Base-by-base conservation (phyloP, 352 stramenopile genomes). In the Pythium phragmitis region DNA sequence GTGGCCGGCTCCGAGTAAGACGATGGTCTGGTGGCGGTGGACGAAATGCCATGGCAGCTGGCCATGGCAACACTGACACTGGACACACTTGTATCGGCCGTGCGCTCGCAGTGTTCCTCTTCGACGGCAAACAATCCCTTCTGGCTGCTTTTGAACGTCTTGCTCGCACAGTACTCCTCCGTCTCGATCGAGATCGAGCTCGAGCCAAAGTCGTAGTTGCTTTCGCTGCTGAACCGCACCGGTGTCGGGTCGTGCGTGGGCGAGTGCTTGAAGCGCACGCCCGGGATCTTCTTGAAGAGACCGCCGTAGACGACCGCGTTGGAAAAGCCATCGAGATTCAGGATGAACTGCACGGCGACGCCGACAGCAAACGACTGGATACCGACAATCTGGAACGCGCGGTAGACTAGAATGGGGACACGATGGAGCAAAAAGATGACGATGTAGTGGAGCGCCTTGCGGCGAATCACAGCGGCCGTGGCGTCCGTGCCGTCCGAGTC, bases 271-370 rank as follows among this genome's bases (percentile, higher is more conserved):
- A 39, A 36, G 19, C 46, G 58, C 9, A 49, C 48, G 5, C 36
- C 19, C 5, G 61, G 56, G n/a, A 66, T 52, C 56, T 68, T 69
- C 46, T 62, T 59, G 45, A 73, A 89, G 33, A 92, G 70, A 0
- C 83, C 81, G 17, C 80, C 81, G 61, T 89, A 91, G 19, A 92
- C 75, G 36, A 92, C 80, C 6, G 81, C 76, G 61, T 89, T 91
- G 23, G 78, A 88, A 50, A 92, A 81, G 0, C 81, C 83, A 28
- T 89, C 84, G 39, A 92, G 60, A 58, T 91, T 78, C 45, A 88
- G 66, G 17, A 91, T 74, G 37, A 88, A 73, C 49, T 89, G 79
- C 43, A 79, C 79, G 19, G 69, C 59, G 41, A 92, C 60, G 0
- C 72, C 81, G 30, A 83, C 43, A 45, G 57, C 63, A 37, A 87